Base-by-base conservation (phyloP, 177 flowering plant genomes). In the Vitis hybrid region DNA sequence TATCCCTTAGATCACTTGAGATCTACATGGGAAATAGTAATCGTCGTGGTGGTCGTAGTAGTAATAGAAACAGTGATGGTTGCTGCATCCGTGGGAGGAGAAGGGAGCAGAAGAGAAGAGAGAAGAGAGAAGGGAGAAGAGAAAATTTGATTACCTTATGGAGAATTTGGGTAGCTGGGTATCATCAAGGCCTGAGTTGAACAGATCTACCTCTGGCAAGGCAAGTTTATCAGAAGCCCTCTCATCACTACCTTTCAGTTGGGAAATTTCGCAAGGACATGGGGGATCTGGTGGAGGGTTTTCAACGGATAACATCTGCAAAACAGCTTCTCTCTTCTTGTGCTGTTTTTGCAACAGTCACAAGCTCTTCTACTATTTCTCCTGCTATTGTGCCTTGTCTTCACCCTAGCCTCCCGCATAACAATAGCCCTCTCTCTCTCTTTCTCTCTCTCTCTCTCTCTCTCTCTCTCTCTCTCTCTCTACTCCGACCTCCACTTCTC, bases 221-320 rank as follows among this genome's bases (percentile, higher is more conserved):
- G 77, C 62, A 57, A 65, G 76, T 35, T 62, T 64, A 64, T 74
- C 73, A 75, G 83, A 63, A 78, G 84, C 74, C 66, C 69, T 72
- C 55, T 81, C 84, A 78, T 83, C 82, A 76, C 65, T 70, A 57
- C 70, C 40, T 68, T 71, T 79, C 77, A 79, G 80, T 6, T 64
- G 78, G 40, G 79, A 70, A 46, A 63, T 65, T 48, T 72, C 65
- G 72, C 40, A 66, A 73, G 82, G 63, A 82, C 74, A 80, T 58
- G 80, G 73, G 66, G 85, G 88, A 85, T 85, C 86, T 87, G 84
- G 77, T 80, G 87, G 87, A 78, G 82, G 76, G 74, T 77, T 86
- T 80, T 87, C 87, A 86, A 75, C 50, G 89, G 96, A 87, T 84
- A 89, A 87, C 93, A 91, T 90, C 92, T 90, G 95, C 83, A 70